Evolutionary conservation across 495 filamentous ascomycete genomes (phyloP), one percentile per base, ranked within the genome.

Genomic region (Bathelium albidoporum): DNA sequence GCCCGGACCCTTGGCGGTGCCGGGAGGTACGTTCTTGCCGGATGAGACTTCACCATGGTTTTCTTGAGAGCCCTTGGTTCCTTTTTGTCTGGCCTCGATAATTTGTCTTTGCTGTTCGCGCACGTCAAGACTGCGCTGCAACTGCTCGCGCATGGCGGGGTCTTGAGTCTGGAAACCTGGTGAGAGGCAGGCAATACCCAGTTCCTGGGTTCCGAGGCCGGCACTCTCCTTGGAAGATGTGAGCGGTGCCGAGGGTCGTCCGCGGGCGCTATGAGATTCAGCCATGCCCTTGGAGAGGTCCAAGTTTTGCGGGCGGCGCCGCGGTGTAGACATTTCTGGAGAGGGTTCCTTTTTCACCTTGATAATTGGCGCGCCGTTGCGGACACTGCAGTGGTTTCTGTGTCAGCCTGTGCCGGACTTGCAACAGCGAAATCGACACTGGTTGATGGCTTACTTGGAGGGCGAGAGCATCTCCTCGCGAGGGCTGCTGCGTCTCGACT

Each of bases 81-180:
- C 89, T 69, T 89, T 90, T 68, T 96, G 92, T 70, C 94, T 84
- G 52, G 89, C 85, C 76, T 97, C 93, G 65, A 98, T 98, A 63
- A 98, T 95, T 61, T 88, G 89, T 63, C 91, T 82, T 73, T 98
- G 94, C 68, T 96, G 91, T 65, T 98, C 95, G 63, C 90, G 83
- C 26, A 98, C 91, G 32, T 89, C 92, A 68, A 97, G 83, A 72
- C 94, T 97, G 68, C 91, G 85, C 73, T 97, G 90, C 64, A 98
- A 76, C 71, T 97, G 93, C 74, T 97, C 90, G 68, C 91, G 85
- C 91, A 96, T 96, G 14, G 87, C 81, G n/a, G 94, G 94, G 75
- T 98, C 93, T 66, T 97, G 87, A 1, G 94, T 97, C 58, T 91
- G 86, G 72, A 98, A 97, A 29, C 94, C 94, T 0, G 94, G 94